Percentiles rank a stretch among this genome's conserved stretches.
Conservation (phyloP, 352 stramenopile species). For the Phytophthora ramorum region DNA sequence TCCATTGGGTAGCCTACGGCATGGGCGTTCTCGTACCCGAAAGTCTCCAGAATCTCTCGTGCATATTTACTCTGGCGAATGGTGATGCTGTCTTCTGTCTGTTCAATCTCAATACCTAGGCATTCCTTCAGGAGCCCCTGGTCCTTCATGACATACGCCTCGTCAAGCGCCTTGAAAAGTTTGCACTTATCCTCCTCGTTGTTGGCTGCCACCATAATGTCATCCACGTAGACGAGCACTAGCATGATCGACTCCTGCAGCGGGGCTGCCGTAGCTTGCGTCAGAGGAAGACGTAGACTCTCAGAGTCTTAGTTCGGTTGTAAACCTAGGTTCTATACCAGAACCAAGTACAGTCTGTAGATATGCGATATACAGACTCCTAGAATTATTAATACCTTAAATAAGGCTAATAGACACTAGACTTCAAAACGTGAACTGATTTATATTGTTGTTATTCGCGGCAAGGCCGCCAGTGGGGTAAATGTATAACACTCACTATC, state of each 20-base stretch:
- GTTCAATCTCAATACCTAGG: slow-evolving; percentile 2
- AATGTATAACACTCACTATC: no score
- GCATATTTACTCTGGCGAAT: not conserved
- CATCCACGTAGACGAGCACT: slow-evolving; percentile 7
- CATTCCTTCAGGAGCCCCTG: not conserved
- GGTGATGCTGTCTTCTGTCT: not conserved
- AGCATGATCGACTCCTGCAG: not conserved
- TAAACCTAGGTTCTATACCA: no score
- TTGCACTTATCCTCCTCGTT: not conserved
- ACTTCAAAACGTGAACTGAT: no score
- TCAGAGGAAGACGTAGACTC: no score
- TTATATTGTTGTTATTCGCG: no score
- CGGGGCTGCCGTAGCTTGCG: no score
- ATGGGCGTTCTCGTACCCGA: not conserved
- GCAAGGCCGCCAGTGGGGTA: no score
- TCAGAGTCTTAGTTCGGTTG: no score
- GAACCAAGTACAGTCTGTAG: no score
- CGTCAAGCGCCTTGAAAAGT: not conserved
- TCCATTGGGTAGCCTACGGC: not conserved
- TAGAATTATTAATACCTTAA: no score
- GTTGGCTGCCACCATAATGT: not conserved
- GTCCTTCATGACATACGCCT: slow-evolving; percentile 3
- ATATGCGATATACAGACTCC: no score
- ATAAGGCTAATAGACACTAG: no score
- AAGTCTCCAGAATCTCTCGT: not conserved